Conservation (phyloP, 164 flowering plant species). For the Vitis rotundifolia region DNA sequence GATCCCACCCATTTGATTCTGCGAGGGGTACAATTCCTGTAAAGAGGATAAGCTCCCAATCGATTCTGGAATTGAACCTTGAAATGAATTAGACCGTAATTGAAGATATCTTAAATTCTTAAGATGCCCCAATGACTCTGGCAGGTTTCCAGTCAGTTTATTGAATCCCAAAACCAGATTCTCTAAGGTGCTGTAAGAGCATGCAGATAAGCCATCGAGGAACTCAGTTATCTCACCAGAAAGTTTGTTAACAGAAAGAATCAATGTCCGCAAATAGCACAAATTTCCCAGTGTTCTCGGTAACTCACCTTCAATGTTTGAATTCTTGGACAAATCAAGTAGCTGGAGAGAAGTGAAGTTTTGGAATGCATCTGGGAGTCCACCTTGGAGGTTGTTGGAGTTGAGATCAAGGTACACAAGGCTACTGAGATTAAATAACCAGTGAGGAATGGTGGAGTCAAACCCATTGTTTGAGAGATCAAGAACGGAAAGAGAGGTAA, state of each 20-base stretch:
- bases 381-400: no score
- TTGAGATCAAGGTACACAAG: conserved; percentile 8
- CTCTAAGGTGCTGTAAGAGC: conserved; percentile 3
- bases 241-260: neutral
- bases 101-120: conserved; percentile 1
- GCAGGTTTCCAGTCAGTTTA: conserved; percentile 10
- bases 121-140: conserved; percentile 10
- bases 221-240: conserved; percentile 6
- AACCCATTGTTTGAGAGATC: conserved; percentile 17
- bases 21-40: neutral
- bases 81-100: conserved; percentile 7
- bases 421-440: conserved; percentile 15
- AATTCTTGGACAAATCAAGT: conserved; percentile 1
- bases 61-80: conserved; percentile 16
- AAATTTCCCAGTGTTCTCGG: conserved; percentile 11
- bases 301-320: neutral
- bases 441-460: conserved; percentile 1
- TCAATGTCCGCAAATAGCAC: conserved; percentile 1
- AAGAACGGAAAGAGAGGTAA: conserved; percentile 9
- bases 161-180: conserved; percentile 7
- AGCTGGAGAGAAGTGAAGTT: no score
- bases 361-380: no score
- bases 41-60: conserved; percentile 15
- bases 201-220: neutral
- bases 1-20: conserved; percentile 10